Evolutionary conservation across 495 filamentous ascomycete genomes (phyloP).

Genomic region (Penicillium bovifimosum): DNA sequence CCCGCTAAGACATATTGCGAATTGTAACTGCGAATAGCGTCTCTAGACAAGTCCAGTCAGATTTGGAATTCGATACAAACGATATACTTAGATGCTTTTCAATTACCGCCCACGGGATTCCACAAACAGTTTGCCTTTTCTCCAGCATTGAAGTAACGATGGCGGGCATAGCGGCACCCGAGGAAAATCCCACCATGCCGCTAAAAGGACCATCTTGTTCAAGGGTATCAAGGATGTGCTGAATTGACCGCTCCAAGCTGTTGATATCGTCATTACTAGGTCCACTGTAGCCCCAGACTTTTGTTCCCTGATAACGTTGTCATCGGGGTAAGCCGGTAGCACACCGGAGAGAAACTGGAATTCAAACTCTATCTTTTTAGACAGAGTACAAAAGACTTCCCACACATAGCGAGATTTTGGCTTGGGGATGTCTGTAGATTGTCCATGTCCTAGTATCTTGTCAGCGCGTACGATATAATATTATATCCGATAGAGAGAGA

Average conservation of each 20-base stretch:
- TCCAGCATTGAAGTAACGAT: constrained; percentile 4
- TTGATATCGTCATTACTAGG: neutral
- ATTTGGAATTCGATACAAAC: neutral
- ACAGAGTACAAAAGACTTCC: neutral
- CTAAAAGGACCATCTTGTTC: constrained; percentile 3
- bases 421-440: constrained; percentile 1
- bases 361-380: neutral
- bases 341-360: neutral
- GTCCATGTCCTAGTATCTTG: neutral
- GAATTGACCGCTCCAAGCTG: neutral
- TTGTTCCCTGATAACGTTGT: neutral
- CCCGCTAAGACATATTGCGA: neutral
- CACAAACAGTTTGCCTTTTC: neutral
- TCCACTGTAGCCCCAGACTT: neutral
- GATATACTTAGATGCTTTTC: neutral
- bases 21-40: neutral
- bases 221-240: constrained; percentile 1
- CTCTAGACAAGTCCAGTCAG: neutral
- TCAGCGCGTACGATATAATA: no score
- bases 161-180: constrained; percentile 4
- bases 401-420: neutral
- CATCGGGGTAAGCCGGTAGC: neutral
- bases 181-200: constrained; percentile 6
- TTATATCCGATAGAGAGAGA: no score
- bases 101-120: neutral